Percentiles rank a stretch among this genome's conserved stretches.
These are phyloP conservation scores for Chrysosporium keratinophilum DNA, from an alignment of 2,329 filamentous ascomycete species.

Conservation along the genomic window DNA sequence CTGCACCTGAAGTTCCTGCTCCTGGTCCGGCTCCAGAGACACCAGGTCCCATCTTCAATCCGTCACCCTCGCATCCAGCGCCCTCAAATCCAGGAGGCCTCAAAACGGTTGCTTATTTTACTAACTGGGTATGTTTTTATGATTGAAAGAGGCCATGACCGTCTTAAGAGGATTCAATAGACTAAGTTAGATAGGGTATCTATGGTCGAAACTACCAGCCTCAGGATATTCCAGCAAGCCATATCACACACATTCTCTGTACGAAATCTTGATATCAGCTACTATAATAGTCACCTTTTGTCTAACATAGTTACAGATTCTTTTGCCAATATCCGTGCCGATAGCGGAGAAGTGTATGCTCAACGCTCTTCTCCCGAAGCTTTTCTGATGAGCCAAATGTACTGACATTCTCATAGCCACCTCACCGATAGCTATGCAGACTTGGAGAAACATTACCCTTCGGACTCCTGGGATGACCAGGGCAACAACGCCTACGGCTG, in stretches of 20 bases:
- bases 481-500: conserved; percentile 69
- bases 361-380: not conserved
- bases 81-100: conserved; percentile 7
- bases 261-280: conserved; percentile 1
- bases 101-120: conserved; percentile 35
- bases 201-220: conserved; percentile 77
- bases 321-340: conserved; percentile 75
- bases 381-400: not conserved
- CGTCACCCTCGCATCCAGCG: not conserved
- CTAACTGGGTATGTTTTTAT: conserved; percentile 34
- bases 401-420: conserved; percentile 20
- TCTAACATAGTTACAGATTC: conserved; percentile 41
- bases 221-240: conserved; percentile 67
- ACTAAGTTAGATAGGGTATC: conserved; percentile 49
- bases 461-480: conserved; percentile 55
- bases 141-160: not conserved
- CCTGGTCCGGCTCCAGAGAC: not conserved
- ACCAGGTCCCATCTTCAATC: not conserved
- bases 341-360: conserved; percentile 63
- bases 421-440: conserved; percentile 62
- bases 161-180: not conserved
- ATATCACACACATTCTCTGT: conserved; percentile 76
- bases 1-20: not conserved
- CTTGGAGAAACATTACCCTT: conserved; percentile 56
- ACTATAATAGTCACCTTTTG: not conserved